These are phyloP conservation scores for Phytophthora citricola DNA, from an alignment of 352 stramenopile genomes.

Conservation along the genomic window DNA sequence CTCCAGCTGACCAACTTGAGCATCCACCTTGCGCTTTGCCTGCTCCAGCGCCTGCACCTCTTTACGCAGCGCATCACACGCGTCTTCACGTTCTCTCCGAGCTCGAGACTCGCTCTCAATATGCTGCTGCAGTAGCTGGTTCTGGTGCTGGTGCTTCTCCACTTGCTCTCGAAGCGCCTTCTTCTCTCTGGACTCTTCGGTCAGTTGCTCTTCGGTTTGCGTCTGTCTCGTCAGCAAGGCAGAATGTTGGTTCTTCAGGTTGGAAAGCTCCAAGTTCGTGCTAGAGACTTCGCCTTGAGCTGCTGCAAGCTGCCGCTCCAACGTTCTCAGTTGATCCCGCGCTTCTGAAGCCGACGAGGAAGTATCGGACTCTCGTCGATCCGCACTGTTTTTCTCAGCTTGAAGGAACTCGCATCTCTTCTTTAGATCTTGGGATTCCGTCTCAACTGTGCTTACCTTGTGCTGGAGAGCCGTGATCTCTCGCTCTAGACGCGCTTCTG, in stretches of 20 bases:
- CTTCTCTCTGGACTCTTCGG: slow-evolving; percentile 55
- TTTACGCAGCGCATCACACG: slow-evolving; percentile 31
- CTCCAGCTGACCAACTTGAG: slow-evolving; percentile 32
- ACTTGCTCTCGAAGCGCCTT: slow-evolving; percentile 44
- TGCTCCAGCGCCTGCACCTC: slow-evolving; percentile 35
- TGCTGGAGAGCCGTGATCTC: slow-evolving; percentile 23
- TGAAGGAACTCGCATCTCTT: slow-evolving; percentile 20
- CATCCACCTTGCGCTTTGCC: slow-evolving; percentile 29
- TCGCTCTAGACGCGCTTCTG: slow-evolving; percentile 23
- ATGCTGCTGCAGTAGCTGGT: slow-evolving; percentile 24
- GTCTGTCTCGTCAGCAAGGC: slow-evolving; percentile 35
- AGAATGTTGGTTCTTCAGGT: slow-evolving; percentile 40
- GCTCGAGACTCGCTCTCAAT: slow-evolving; percentile 24
- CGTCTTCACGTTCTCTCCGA: slow-evolving; percentile 30
- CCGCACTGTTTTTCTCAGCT: slow-evolving; percentile 15
- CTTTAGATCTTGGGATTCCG: slow-evolving; percentile 17
- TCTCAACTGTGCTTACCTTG: slow-evolving; percentile 18
- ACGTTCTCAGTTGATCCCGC: slow-evolving; percentile 20
- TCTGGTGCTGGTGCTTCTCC: slow-evolving; percentile 26
- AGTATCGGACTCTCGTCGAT: slow-evolving; percentile 3
- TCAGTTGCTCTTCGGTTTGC: slow-evolving; percentile 51
- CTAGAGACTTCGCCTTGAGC: slow-evolving; percentile 21
- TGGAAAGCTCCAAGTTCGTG: slow-evolving; percentile 34
- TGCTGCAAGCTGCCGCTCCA: slow-evolving; percentile 22
- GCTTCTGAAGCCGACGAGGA: slow-evolving; percentile 7